Percentiles rank a stretch among this genome's conserved stretches.
phyloP scores from a whole-genome alignment of 2,329 filamentous ascomycete species.

The Fusarium sp. region DNA sequence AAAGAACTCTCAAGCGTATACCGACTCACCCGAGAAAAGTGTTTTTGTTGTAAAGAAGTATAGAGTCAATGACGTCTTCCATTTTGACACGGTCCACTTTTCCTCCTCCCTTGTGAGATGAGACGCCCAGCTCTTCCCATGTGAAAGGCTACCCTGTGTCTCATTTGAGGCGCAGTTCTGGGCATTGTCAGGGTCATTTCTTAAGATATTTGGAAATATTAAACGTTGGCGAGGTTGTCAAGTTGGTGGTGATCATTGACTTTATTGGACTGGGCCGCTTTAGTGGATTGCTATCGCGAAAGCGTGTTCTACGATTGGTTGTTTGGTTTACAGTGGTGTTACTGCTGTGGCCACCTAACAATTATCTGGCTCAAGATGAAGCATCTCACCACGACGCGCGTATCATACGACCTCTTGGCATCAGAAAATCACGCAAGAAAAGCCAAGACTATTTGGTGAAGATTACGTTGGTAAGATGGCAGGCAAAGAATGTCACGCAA shows the following conservation, averaged over 20 bases:
- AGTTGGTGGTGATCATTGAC: slow-evolving; percentile 10
- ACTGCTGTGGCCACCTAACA: not conserved
- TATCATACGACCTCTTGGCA: not conserved
- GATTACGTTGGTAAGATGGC: too few relatives aligned
- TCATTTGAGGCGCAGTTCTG: slow-evolving; percentile 11
- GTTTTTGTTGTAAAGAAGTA: slow-evolving; percentile 22
- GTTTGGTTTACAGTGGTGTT: not conserved
- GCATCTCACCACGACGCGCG: not conserved
- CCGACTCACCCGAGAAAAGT: slow-evolving; percentile 3
- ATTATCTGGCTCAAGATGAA: not conserved
- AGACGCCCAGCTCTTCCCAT: slow-evolving; percentile 11
- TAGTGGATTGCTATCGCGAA: slow-evolving; percentile 8
- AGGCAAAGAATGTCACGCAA: too few relatives aligned
- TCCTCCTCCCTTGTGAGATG: slow-evolving; percentile 11
- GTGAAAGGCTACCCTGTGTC: slow-evolving; percentile 16
- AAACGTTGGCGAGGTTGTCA: not conserved
- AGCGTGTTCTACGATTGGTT: slow-evolving; percentile 27
- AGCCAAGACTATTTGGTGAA: too few relatives aligned
- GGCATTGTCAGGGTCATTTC: not conserved
- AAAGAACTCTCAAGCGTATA: not conserved
- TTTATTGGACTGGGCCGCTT: not conserved
- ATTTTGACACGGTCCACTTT: slow-evolving; percentile 30
- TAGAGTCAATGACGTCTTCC: slow-evolving; percentile 43
- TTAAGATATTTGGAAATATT: not conserved
- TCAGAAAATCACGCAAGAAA: rapidly evolving